Evolutionary conservation across 2,329 filamentous ascomycete species (phyloP).

Genomic region (Golovinomyces cichoracearum): DNA sequence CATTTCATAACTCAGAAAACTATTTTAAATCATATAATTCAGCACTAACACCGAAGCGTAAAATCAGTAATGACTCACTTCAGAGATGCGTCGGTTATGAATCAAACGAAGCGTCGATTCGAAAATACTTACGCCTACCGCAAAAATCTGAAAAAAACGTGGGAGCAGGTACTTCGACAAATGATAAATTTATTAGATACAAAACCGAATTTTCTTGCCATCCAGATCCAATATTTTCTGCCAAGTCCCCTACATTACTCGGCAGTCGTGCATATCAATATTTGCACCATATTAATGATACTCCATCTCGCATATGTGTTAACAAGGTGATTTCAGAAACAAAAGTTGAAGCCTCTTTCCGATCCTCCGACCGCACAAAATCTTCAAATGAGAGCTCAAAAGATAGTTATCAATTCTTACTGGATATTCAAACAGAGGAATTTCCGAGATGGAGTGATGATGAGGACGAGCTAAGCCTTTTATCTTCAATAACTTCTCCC

Average conservation of each 20-base stretch:
- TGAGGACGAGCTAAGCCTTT: conserved; percentile 1
- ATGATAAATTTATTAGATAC: background rate
- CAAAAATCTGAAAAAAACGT: background rate
- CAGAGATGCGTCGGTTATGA: background rate
- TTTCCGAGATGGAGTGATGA: background rate
- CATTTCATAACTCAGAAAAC: background rate
- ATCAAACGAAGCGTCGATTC: background rate
- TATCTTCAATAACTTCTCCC: background rate
- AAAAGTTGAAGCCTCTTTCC: background rate
- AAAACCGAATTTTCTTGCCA: conserved; percentile 2
- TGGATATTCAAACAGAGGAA: background rate
- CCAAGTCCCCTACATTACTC: background rate
- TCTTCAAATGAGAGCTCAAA: background rate
- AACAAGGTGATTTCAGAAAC: background rate
- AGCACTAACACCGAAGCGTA: background rate
- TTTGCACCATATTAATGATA: background rate
- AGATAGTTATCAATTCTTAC: background rate
- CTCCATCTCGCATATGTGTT: background rate
- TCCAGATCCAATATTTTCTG: conserved; percentile 3
- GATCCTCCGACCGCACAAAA: background rate
- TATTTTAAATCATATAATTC: background rate
- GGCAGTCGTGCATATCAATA: background rate
- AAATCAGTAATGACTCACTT: background rate
- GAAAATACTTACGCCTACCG: background rate
- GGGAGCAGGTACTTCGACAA: background rate